Base-by-base conservation (phyloP, 805 yeast genomes). In the Wickerhamomyces chaumierensis region DNA sequence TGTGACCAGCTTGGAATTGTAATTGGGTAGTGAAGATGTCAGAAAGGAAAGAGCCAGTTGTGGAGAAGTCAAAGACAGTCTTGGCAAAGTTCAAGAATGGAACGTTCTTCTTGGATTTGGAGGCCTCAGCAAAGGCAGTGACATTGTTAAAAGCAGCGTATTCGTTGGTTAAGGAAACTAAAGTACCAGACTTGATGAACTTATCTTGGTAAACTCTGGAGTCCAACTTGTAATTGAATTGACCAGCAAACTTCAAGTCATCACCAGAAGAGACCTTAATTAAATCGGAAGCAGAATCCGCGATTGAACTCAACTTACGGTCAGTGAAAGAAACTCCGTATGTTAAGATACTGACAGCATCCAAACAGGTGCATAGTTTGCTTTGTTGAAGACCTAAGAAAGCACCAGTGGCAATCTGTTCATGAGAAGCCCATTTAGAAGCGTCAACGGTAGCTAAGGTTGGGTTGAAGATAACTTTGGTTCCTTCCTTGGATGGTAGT, bases 261-360 rank as follows among this genome's bases (percentile, higher is more conserved):
- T 75, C 66, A 1, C 79, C 78, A 1, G 81, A 71, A 27, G 60
- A 63, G 6, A 66, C 60, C 36, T 82, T 78, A 36, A 71, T 57
- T n/a, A 65, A 60, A 42, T 71, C 76, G 27, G 71, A 62, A 3
- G 83, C 78, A 23, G 63, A 61, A 41, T 72, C 78, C 9, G 63
- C 62, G 13, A 81, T 61, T 38, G 73, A 69, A 33, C 69, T 60
- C 15, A 81, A 56, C 4, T 75, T 68, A 46, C 92, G 66, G 52
- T 73, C 72, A 2, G 68, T 63, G 14, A 78, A 61, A 16, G 78
- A 70, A n/a, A 81, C 48, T 6, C 94, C 95, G 36, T 69, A 45
- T 13, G 65, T 65, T 39, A 58, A 59, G 11, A 51, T 42, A 12
- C 40, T 33, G 4, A 45, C 36, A 5, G 59, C 57, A 6, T 50